phyloP scores from a whole-genome alignment of 495 filamentous ascomycete genomes.

The Penicillium coffeae region DNA sequence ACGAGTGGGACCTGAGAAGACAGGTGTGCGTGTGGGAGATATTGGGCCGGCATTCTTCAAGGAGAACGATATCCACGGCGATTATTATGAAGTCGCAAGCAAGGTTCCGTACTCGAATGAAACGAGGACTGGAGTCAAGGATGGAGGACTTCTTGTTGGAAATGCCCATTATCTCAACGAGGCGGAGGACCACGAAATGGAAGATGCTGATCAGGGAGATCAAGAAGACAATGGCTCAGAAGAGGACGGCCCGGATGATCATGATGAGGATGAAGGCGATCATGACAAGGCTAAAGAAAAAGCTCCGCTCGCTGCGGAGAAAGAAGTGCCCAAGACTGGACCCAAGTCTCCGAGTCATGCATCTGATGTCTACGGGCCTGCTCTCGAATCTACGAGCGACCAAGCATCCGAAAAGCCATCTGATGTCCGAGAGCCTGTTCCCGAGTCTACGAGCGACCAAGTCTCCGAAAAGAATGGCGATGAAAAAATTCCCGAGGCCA shows the following conservation, averaged over 20 bases:
- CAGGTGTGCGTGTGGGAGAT: neutral
- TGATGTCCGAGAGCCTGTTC: too few species aligned
- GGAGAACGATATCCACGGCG: neutral
- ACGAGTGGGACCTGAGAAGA: slow-evolving; percentile 7
- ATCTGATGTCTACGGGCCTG: too few species aligned
- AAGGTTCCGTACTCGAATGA: neutral
- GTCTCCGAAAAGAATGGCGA: too few species aligned
- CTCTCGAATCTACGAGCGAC: too few species aligned
- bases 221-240: slow-evolving; percentile 52
- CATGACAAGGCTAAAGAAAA: slow-evolving; percentile 23
- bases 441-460: too few species aligned
- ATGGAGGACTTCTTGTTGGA: neutral
- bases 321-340: too few species aligned
- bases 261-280: slow-evolving; percentile 37
- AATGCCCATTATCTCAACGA: neutral
- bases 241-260: too few species aligned
- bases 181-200: neutral
- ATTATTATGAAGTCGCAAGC: neutral
- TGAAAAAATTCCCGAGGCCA: too few species aligned
- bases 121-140: neutral
- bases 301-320: too few species aligned
- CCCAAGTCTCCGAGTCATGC: too few species aligned
- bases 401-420: too few species aligned
- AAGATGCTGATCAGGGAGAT: slow-evolving; percentile 14
- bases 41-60: neutral